phyloP scores from a whole-genome alignment of 306 rosid genomes.

The Sicyos baderoa region DNA sequence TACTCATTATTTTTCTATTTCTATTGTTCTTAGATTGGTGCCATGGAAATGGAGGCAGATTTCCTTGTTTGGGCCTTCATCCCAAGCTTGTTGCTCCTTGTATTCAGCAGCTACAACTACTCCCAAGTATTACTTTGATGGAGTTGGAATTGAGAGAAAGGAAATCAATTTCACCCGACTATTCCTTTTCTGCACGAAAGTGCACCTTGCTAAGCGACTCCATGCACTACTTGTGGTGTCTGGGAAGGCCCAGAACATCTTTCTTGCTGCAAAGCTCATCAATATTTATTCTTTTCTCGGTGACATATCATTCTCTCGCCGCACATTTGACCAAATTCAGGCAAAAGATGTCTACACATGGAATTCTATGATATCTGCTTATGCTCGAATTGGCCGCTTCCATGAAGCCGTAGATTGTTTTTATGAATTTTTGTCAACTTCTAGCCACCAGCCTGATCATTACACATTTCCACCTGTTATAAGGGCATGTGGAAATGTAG shows the following conservation, averaged over 20 bases:
- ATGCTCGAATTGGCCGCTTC: constrained; percentile 30
- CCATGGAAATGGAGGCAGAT: constrained; percentile 28
- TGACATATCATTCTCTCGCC: constrained; percentile 28
- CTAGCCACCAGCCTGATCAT: constrained; percentile 34
- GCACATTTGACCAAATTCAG: constrained; percentile 32
- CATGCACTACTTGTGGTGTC: constrained; percentile 40
- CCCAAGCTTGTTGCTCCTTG: constrained; percentile 23
- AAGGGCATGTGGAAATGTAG: constrained; percentile 36
- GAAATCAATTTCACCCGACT: constrained; percentile 23
- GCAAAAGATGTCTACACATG: constrained; percentile 39
- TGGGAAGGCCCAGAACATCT: constrained; percentile 29
- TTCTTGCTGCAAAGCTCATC: constrained; percentile 34
- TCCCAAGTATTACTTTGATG: constrained; percentile 19
- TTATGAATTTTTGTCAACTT: constrained; percentile 22
- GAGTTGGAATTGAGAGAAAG: constrained; percentile 23
- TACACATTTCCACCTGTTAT: constrained; percentile 46
- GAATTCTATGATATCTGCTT: constrained; percentile 51
- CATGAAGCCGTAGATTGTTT: constrained; percentile 35
- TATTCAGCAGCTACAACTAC: constrained; percentile 18
- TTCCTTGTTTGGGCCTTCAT: constrained; percentile 21
- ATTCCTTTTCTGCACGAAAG: constrained; percentile 32
- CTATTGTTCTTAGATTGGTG: constrained; percentile 27
- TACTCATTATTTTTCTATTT: not conserved
- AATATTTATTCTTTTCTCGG: constrained; percentile 38
- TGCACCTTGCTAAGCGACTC: constrained; percentile 33